These are phyloP conservation scores for Geranium rotundifolium DNA, from an alignment of 345 rosid genomes.

Conservation along the genomic window DNA sequence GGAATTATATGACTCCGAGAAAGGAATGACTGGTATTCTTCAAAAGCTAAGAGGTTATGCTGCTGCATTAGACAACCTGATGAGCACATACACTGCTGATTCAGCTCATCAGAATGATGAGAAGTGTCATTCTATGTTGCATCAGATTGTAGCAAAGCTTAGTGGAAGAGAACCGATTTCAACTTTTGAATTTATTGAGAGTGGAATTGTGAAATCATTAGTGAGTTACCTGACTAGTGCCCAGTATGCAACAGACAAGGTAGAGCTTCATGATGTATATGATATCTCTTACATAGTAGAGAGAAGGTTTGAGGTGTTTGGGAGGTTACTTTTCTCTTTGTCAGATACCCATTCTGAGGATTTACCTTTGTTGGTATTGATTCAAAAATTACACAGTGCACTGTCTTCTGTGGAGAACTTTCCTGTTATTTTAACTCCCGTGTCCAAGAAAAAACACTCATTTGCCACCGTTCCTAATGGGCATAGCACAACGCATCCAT, in stretches of 20 bases:
- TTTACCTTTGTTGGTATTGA: slow-evolving; percentile 38
- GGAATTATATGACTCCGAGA: slow-evolving; percentile 44
- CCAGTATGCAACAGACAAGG: slow-evolving; percentile 27
- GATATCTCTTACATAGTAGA: slow-evolving; percentile 27
- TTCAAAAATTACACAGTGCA: slow-evolving; percentile 67
- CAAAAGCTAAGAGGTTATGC: slow-evolving; percentile 58
- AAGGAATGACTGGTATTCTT: slow-evolving; percentile 73
- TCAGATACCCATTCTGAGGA: slow-evolving; percentile 28
- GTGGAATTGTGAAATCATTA: slow-evolving; percentile 72
- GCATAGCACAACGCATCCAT: slow-evolving; percentile 39
- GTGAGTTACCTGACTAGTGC: slow-evolving; percentile 60
- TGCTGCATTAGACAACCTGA: slow-evolving; percentile 41
- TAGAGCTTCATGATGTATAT: slow-evolving; percentile 18
- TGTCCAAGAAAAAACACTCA: slow-evolving; percentile 45
- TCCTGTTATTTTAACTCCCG: slow-evolving; percentile 50
- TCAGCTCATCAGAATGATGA: slow-evolving; percentile 35
- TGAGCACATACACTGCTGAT: slow-evolving; percentile 22
- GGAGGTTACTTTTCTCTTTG: slow-evolving; percentile 40
- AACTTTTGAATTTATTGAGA: slow-evolving; percentile 81
- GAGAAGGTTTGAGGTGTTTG: slow-evolving; percentile 59
- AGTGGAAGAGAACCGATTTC: slow-evolving; percentile 75
- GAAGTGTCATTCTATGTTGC: slow-evolving; percentile 34
- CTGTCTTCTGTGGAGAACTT: slow-evolving; percentile 72
- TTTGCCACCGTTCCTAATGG: slow-evolving; percentile 61
- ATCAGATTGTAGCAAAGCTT: slow-evolving; percentile 49